A percentile compares a stretch with the other conserved stretches of the same genome.
Evolutionary conservation across 2,329 filamentous ascomycete species (phyloP).

Genomic region (Geosmithia flava): DNA sequence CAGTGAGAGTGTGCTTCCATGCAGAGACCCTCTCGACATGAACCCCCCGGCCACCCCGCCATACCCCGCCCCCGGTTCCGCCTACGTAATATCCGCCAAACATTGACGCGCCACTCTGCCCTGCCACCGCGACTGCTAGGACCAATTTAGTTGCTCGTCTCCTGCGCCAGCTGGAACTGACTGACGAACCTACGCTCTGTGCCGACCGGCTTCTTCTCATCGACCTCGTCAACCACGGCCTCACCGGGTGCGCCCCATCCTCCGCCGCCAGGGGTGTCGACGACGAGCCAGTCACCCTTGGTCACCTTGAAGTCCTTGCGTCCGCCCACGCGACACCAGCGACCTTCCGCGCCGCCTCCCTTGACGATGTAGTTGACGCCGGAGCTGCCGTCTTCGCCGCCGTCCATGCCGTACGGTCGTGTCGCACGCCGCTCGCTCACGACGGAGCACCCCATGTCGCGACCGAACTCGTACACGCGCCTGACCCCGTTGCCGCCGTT

Average conservation of each 20-base stretch:
- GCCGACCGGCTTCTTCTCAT: background rate
- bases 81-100: too few species aligned
- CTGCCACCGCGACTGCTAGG: too few species aligned
- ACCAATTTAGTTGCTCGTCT: slow-evolving; percentile 3
- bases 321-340: slow-evolving; percentile 26
- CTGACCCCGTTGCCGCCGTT: slow-evolving; percentile 60
- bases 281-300: slow-evolving; percentile 44
- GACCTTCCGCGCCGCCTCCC: slow-evolving; percentile 12
- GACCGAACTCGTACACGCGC: slow-evolving; percentile 64
- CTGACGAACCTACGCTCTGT: slow-evolving; percentile 4
- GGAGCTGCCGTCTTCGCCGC: slow-evolving; percentile 51
- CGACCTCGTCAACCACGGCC: background rate
- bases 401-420: slow-evolving; percentile 58
- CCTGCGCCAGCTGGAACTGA: slow-evolving; percentile 5
- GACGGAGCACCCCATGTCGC: slow-evolving; percentile 62
- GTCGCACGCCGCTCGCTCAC: slow-evolving; percentile 64
- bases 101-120: background rate
- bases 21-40: too few species aligned
- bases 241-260: slow-evolving; percentile 32
- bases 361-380: slow-evolving; percentile 39
- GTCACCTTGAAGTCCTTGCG: slow-evolving; percentile 48
- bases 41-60: too few species aligned
- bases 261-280: slow-evolving; percentile 48
- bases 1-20: too few species aligned
- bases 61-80: too few species aligned